Evolutionary conservation across 108 stramenopile species (phyloP).

Genomic region (Epipyxis sp.): DNA sequence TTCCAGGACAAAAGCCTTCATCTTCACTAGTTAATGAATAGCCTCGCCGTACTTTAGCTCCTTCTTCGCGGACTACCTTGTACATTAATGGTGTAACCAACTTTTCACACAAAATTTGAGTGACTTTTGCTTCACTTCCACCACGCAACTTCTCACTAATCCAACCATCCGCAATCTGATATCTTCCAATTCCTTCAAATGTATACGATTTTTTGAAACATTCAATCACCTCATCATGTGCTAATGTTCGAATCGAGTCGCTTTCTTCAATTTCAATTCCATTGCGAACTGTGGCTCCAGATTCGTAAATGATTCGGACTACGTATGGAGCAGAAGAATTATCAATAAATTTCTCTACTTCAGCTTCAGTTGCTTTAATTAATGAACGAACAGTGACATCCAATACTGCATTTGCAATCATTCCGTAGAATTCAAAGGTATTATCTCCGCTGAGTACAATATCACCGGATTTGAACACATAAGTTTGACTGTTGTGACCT

Average conservation of each 20-base stretch:
- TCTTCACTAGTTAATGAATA: conserved; percentile 1
- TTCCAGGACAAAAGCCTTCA: neutral
- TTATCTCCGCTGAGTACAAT: neutral
- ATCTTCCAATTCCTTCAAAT: conserved; percentile 42
- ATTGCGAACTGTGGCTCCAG: conserved; percentile 53
- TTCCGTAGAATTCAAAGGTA: neutral
- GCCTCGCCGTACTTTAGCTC: conserved; percentile 43
- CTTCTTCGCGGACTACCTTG: conserved; percentile 40
- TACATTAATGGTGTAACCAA: conserved; percentile 32
- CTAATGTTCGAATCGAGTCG: conserved; percentile 34
- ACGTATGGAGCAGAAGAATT: conserved; percentile 28
- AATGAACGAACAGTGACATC: neutral
- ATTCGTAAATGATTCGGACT: conserved; percentile 39
- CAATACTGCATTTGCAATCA: too few species aligned
- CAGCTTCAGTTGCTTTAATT: neutral
- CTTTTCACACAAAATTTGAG: neutral
- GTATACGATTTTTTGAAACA: conserved; percentile 34
- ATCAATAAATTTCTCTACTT: neutral
- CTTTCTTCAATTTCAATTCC: conserved; percentile 48
- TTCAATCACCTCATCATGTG: conserved; percentile 21
- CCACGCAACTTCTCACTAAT: conserved; percentile 53
- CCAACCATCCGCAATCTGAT: conserved; percentile 41
- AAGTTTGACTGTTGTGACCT: too few species aligned
- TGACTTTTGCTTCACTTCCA: conserved; percentile 37
- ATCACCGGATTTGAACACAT: neutral